These are phyloP conservation scores for Globisporangium cylindrosporum DNA, from an alignment of 352 stramenopile genomes.

Conservation along the genomic window DNA sequence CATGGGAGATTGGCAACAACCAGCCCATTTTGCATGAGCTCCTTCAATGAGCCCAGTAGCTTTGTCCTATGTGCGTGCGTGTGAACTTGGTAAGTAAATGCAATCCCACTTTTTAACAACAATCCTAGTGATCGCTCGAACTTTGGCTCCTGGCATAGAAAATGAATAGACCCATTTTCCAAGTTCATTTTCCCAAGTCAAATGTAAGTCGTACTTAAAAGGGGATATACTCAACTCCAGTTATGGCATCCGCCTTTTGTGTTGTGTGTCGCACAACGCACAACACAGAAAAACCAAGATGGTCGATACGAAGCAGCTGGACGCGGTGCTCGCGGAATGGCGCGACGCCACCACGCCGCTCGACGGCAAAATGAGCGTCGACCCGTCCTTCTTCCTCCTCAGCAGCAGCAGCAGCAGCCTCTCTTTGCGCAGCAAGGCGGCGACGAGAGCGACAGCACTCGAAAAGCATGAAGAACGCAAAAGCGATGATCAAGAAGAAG, in stretches of 20 bases:
- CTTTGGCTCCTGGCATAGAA: too few relatives aligned
- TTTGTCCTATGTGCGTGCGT: too few relatives aligned
- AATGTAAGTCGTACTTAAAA: neutral
- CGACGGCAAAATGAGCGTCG: slow-evolving; percentile 12
- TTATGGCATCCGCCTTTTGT: neutral
- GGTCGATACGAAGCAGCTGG: slow-evolving; percentile 11
- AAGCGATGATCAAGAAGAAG: neutral
- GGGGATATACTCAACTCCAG: neutral
- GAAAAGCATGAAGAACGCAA: neutral
- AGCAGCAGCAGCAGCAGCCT: neutral
- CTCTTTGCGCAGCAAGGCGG: neutral
- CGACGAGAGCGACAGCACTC: neutral
- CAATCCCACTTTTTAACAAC: too few relatives aligned
- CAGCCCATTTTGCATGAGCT: too few relatives aligned
- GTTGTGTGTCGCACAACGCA: neutral
- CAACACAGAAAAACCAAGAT: neutral
- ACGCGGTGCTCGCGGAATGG: slow-evolving; percentile 16
- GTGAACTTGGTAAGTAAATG: too few relatives aligned
- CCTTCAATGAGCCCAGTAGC: too few relatives aligned
- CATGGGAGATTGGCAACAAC: too few relatives aligned
- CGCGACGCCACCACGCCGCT: slow-evolving; percentile 14
- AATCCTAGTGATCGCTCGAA: too few relatives aligned
- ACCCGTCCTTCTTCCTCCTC: slow-evolving; percentile 9
- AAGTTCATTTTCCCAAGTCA: neutral
- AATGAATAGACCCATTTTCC: neutral